Evolutionary conservation across 768 basidiomycete species (phyloP).

Genomic region (Mycena metata): DNA sequence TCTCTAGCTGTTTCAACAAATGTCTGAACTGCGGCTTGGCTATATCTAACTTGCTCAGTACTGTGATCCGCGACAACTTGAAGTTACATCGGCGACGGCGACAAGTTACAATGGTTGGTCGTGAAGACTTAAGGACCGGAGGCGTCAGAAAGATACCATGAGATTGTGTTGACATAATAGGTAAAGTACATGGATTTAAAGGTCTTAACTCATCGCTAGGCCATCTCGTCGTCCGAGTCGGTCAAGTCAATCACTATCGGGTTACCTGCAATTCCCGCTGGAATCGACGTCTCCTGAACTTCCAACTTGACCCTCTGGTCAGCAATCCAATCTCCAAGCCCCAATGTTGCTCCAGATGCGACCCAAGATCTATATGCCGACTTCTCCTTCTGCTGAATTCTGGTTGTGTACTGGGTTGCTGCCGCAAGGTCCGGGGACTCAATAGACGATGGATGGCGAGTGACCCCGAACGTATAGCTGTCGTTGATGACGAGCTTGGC

Average conservation of each 20-base stretch:
- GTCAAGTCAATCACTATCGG: slow-evolving; percentile 25
- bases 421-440: background rate
- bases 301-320: background rate
- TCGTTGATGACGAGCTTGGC: background rate
- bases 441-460: background rate
- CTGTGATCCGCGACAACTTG: too few relatives aligned
- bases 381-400: background rate
- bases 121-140: too few relatives aligned
- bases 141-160: too few relatives aligned
- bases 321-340: background rate
- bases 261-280: background rate
- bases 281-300: background rate
- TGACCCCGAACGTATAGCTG: slow-evolving; percentile 5
- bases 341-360: background rate
- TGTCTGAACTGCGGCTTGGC: too few relatives aligned
- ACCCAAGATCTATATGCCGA: background rate
- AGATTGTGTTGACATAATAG: too few relatives aligned
- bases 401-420: background rate
- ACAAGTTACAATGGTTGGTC: too few relatives aligned
- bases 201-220: too few relatives aligned
- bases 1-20: too few relatives aligned
- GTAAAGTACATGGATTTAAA: too few relatives aligned
- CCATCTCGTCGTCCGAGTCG: slow-evolving; percentile 14
- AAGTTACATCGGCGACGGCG: too few relatives aligned
- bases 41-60: too few relatives aligned